Base-by-base conservation (phyloP, 176 grass and related monocot species). In the Poa pratensis region DNA sequence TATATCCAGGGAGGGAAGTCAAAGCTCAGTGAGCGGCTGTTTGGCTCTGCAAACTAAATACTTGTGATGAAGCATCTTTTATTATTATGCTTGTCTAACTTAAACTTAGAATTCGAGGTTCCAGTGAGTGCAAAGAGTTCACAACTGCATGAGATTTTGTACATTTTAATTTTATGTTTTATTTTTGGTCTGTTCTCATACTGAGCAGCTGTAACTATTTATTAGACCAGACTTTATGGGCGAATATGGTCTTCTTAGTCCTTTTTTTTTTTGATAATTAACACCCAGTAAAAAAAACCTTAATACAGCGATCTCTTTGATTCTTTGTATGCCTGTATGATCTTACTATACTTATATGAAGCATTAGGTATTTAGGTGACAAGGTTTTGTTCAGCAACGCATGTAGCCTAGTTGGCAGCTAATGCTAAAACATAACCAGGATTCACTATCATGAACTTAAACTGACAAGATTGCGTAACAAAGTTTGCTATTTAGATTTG, bases 401-500 rank as follows among this genome's bases (percentile, higher is more conserved):
- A 42, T 6, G 5, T 26, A 52, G 42, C 62, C 46, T 51, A 48
- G 34, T 71, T 72, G 34, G 43, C 76, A 20, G 45, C 45, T 76
- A 74, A 32, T 58, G 20, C 6, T 28, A 48, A 62, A 16, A 8
- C 32, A 55, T 67, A n/a, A 69, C 48, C 5, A 71, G 20, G 50
- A 57, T 19, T 54, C 28, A n/a, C n/a, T n/a, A n/a, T n/a, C n/a
- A n/a, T n/a, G n/a, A n/a, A n/a, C n/a, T n/a, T n/a, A n/a, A n/a
- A n/a, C n/a, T n/a, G n/a, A n/a, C 32, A 43, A 40, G 30, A 65
- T 40, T 75, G 69, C 57, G 19, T 65, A 40, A 0, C 18, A 23
- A 70, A 15, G 59, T 69, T 52, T 81, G 48, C 39, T 63, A 49
- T 28, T 14, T 43, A 52, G 14, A 55, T 53, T 52, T 86, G 53